Conservation (phyloP, 441 rosid species). For the Pelargonium citronellum region DNA sequence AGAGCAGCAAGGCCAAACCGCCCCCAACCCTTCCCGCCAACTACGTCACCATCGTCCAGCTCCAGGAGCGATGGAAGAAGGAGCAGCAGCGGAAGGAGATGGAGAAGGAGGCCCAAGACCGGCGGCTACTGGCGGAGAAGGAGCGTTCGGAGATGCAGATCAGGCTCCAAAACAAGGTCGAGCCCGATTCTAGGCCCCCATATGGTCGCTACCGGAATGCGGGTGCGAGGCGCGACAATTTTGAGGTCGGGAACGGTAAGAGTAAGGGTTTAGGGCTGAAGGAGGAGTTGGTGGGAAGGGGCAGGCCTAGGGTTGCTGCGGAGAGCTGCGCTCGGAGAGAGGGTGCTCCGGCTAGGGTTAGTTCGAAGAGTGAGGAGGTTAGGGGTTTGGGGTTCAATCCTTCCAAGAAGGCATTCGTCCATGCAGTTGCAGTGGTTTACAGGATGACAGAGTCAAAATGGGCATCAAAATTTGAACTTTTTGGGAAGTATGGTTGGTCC, state of each 20-base stretch:
- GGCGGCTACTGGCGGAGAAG: background rate
- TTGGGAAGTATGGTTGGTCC: too few species aligned
- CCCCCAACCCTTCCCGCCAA: slow-evolving; percentile 28
- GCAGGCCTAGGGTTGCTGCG: background rate
- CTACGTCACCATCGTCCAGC: slow-evolving; percentile 36
- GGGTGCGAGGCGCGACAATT: background rate
- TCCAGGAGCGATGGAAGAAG: slow-evolving; percentile 34
- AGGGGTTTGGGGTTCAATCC: too few species aligned
- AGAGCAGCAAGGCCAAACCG: slow-evolving; percentile 10
- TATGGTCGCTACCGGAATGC: background rate
- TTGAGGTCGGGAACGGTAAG: background rate
- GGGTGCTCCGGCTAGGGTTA: too few species aligned
- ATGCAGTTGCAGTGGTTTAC: too few species aligned
- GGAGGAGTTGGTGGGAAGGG: background rate
- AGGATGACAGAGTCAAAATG: too few species aligned
- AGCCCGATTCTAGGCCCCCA: background rate
- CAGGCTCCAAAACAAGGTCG: background rate
- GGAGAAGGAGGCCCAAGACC: background rate
- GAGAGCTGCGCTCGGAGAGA: background rate
- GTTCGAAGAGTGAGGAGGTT: too few species aligned
- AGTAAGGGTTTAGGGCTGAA: background rate
- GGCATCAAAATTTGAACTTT: too few species aligned
- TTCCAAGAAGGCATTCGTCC: too few species aligned
- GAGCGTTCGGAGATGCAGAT: background rate
- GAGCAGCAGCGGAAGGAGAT: slow-evolving; percentile 23